Conservation (phyloP, 2,329 filamentous ascomycete genomes). For the Calonectria multiphialidica region DNA sequence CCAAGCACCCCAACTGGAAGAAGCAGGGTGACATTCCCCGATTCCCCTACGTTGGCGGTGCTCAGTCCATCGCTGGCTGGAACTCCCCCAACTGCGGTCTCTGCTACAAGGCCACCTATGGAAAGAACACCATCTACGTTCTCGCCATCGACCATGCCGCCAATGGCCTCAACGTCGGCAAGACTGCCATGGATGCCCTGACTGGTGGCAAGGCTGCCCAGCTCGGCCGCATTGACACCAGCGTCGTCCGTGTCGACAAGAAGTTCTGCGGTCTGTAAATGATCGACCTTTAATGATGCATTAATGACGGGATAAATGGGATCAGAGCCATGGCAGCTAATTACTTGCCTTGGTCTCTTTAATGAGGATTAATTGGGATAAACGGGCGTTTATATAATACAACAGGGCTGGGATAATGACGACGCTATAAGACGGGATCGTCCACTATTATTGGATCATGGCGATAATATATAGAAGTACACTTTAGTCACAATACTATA, state of each 20-base stretch:
- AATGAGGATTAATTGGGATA: neutral
- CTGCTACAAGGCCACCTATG: slow-evolving; percentile 68
- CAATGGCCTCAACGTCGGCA: slow-evolving; percentile 67
- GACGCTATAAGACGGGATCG: neutral
- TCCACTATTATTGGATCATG: neutral
- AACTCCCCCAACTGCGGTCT: slow-evolving; percentile 69
- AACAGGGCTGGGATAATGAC: neutral
- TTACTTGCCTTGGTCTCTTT: neutral
- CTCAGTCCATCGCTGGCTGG: slow-evolving; percentile 63
- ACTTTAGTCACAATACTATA: neutral
- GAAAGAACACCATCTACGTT: slow-evolving; percentile 64
- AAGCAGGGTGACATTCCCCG: slow-evolving; percentile 63
- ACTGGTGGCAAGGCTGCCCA: slow-evolving; percentile 63
- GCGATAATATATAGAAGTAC: neutral
- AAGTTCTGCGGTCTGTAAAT: slow-evolving; percentile 58
- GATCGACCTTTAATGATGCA: slow-evolving; percentile 23
- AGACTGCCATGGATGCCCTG: slow-evolving; percentile 66
- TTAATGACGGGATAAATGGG: slow-evolving; percentile 15
- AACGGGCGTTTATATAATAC: neutral
- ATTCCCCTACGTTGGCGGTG: slow-evolving; percentile 69
- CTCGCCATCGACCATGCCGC: slow-evolving; percentile 66
- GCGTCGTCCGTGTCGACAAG: slow-evolving; percentile 56
- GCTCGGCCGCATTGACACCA: slow-evolving; percentile 66
- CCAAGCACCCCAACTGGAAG: slow-evolving; percentile 67
- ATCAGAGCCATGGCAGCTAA: neutral